Conservation (phyloP, 768 basidiomycete species). For the Chalciporus pseudorubinellus region DNA sequence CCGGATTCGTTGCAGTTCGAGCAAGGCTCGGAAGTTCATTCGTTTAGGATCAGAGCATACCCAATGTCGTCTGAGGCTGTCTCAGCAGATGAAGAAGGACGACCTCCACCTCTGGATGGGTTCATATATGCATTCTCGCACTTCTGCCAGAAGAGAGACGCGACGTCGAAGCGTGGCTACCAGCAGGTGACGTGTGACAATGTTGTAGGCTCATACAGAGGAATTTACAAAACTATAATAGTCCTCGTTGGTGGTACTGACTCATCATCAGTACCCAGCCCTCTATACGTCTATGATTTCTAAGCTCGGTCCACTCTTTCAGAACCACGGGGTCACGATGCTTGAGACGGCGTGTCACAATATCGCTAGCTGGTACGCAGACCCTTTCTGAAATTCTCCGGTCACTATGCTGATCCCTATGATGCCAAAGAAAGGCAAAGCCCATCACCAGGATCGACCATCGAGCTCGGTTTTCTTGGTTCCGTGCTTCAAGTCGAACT, state of each 20-base stretch:
- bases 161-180: slow-evolving; percentile 72
- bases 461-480: slow-evolving; percentile 85
- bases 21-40: slow-evolving; percentile 80
- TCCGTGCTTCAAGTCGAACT: slow-evolving; percentile 70
- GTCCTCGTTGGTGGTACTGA: slow-evolving; percentile 68
- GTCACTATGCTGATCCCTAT: slow-evolving; percentile 6
- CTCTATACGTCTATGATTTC: slow-evolving; percentile 69
- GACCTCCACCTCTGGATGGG: slow-evolving; percentile 51
- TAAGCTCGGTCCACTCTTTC: slow-evolving; percentile 73
- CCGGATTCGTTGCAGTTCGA: slow-evolving; percentile 87
- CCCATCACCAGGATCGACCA: slow-evolving; percentile 58
- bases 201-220: neutral
- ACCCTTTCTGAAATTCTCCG: neutral
- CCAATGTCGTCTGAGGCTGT: slow-evolving; percentile 20
- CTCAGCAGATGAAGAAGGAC: slow-evolving; percentile 23
- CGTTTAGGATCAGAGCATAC: slow-evolving; percentile 76
- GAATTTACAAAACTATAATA: slow-evolving; percentile 6
- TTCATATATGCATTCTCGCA: slow-evolving; percentile 77
- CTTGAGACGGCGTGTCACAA: slow-evolving; percentile 85
- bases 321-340: slow-evolving; percentile 72
- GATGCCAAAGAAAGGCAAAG: slow-evolving; percentile 68
- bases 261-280: slow-evolving; percentile 77
- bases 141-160: slow-evolving; percentile 70
- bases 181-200: slow-evolving; percentile 53
- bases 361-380: slow-evolving; percentile 75